Percentiles rank a stretch among this genome's conserved stretches.
phyloP scores from a whole-genome alignment of 2,329 filamentous ascomycete genomes.

The Colletotrichum tofieldiae region DNA sequence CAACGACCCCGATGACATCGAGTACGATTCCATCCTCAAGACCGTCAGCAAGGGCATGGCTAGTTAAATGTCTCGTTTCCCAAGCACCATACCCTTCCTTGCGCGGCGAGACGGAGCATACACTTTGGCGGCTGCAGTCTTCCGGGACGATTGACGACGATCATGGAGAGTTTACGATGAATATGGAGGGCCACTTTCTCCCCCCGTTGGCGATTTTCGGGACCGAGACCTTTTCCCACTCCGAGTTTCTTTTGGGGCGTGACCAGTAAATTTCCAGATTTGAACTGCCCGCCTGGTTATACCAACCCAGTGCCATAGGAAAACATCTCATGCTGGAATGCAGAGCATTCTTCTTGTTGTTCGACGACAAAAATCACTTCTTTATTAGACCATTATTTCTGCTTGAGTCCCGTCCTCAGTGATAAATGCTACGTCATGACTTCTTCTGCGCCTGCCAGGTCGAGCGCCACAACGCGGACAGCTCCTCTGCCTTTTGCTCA shows the following conservation, averaged over 20 bases:
- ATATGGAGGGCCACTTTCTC: conserved; percentile 45
- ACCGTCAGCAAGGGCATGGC: conserved; percentile 75
- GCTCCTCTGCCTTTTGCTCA: conserved; percentile 73
- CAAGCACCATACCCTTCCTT: conserved; percentile 34
- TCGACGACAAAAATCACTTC: conserved; percentile 39
- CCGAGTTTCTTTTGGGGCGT: conserved; percentile 48
- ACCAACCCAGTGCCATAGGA: conserved; percentile 48
- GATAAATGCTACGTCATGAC: conserved; percentile 42
- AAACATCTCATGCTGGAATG: conserved; percentile 49
- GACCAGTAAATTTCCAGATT: conserved; percentile 51
- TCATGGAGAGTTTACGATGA: conserved; percentile 48
- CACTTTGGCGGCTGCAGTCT: conserved; percentile 45
- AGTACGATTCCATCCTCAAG: conserved; percentile 80
- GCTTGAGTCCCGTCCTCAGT: conserved; percentile 13
- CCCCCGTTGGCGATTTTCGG: conserved; percentile 35
- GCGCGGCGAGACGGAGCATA: conserved; percentile 43
- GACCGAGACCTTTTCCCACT: conserved; percentile 38
- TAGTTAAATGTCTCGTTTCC: conserved; percentile 53
- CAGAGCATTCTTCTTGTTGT: conserved; percentile 48
- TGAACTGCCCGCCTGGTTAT: conserved; percentile 53
- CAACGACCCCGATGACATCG: conserved; percentile 87
- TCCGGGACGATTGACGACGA: conserved; percentile 46
- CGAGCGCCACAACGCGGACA: conserved; percentile 78
- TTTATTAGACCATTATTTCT: conserved; percentile 40
- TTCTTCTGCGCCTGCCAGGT: conserved; percentile 74